Evolutionary conservation across 768 basidiomycete genomes (phyloP).

Genomic region (Pleurotus ostreatus): DNA sequence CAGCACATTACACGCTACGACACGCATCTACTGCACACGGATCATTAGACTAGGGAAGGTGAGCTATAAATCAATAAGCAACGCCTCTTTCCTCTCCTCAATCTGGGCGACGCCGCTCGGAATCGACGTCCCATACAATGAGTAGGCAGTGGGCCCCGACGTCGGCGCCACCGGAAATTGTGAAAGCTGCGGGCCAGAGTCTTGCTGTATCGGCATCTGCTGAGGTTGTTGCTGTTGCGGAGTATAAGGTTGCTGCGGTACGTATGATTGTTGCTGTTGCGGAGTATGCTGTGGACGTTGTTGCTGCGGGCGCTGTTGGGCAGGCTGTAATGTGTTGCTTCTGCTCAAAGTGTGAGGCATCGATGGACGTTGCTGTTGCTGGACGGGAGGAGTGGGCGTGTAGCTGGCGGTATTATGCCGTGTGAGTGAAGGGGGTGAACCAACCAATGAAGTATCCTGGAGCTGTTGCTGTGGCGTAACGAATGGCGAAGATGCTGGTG

Average conservation of each 20-base stretch:
- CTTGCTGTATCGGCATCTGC: conserved; percentile 17
- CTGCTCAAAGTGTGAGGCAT: neutral
- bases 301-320: neutral
- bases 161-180: conserved; percentile 68
- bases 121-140: conserved; percentile 44
- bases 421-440: conserved; percentile 11
- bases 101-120: conserved; percentile 46
- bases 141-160: conserved; percentile 47
- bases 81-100: conserved; percentile 63
- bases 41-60: too few relatives aligned
- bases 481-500: neutral
- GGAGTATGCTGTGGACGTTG: neutral
- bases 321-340: neutral
- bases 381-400: conserved; percentile 3
- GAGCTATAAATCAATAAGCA: conserved; percentile 47
- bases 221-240: conserved; percentile 19
- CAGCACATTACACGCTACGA: too few relatives aligned
- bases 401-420: conserved; percentile 12
- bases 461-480: neutral
- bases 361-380: conserved; percentile 18
- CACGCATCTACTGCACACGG: too few relatives aligned
- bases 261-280: conserved; percentile 7
- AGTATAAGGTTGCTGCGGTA: conserved; percentile 11
- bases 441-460: conserved; percentile 9
- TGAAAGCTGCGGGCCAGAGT: conserved; percentile 36